Evolutionary conservation across 106 monocot species (phyloP), one percentile per base, ranked within the genome.

Genomic region (Acorus calamus): DNA sequence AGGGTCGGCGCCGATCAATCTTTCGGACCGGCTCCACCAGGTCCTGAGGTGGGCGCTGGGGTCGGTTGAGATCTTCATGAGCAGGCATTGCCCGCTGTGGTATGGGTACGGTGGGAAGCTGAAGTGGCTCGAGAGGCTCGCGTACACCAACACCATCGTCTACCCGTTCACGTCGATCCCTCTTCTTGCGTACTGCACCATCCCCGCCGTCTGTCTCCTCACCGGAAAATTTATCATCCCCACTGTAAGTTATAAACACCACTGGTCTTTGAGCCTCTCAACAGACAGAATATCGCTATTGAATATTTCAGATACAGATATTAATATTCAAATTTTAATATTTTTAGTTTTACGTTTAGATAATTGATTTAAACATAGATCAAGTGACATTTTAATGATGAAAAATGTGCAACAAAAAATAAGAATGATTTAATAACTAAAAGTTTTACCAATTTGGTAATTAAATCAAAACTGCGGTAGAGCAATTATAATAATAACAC

Each of bases 161-260:
- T 93, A 89, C 66, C 93, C 93, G 55, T 86, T 93, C 78, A 93
- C 93, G 7, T 89, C 89, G 46, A 83, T 93, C 11, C 93, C 93
- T 11, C 72, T 93, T 2, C 78, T 93, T 43, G 93, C 85, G 11
- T 93, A 93, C 69, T 93, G 93, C 72, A 89, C 78, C 43, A 83
- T 93, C 59, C 93, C 93, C 2, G 93, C 93, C 55, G 83, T 93
- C 67, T 93, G 93, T 60, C 80, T 93, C 44, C 93, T 93, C 70
- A 86, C 93, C 41, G 88, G 93, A 57, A 93, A 93, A 53, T 93
- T 93, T 81, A 93, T 93, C 88, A 93, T 93, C 54, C 93, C 93
- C 14, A 80, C 82, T 2, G 87, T 92, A 77, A 79, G 83, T 57
- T 28, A 28, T 28, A 28, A 28, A 28, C 28, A 28, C 28, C 28